Evolutionary conservation across 345 rosid species (phyloP).

Genomic region (Brassica incana): DNA sequence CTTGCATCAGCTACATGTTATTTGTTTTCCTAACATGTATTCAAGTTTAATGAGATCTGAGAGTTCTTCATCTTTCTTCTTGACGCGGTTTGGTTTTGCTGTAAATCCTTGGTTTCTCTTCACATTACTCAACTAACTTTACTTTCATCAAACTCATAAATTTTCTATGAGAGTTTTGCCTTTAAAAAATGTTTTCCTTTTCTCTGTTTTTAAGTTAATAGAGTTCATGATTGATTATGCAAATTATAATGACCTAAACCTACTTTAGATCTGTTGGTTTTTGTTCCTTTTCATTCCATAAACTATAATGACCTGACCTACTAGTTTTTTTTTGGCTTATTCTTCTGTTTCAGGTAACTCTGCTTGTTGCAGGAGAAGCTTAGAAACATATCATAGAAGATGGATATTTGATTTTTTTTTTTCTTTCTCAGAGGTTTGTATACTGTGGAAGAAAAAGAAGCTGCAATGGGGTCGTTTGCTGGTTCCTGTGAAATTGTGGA

Average conservation of each 20-base stretch:
- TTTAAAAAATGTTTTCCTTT: background rate
- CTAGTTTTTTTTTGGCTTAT: background rate
- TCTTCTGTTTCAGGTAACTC: background rate
- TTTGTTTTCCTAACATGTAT: background rate
- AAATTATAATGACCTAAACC: slow-evolving; percentile 8
- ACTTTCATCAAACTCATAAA: background rate
- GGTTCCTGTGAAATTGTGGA: slow-evolving; percentile 85
- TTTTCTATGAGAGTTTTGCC: background rate
- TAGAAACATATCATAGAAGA: too few relatives aligned
- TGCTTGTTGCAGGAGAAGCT: too few relatives aligned
- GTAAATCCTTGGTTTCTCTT: background rate
- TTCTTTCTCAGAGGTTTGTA: background rate
- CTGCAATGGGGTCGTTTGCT: slow-evolving; percentile 69
- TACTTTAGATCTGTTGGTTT: background rate
- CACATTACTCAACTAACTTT: background rate
- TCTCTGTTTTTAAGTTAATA: slow-evolving; percentile 13
- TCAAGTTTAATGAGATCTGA: slow-evolving; percentile 28
- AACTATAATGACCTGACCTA: too few relatives aligned
- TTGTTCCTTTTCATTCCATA: background rate
- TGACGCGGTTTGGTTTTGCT: background rate
- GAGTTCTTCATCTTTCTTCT: slow-evolving; percentile 5
- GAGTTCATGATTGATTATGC: background rate
- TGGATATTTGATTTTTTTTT: too few relatives aligned
- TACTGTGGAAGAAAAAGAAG: background rate
- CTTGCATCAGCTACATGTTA: too few relatives aligned